Evolutionary conservation across 208 protist genomes (phyloP).

Genomic region (Trypanosoma lewisi): DNA sequence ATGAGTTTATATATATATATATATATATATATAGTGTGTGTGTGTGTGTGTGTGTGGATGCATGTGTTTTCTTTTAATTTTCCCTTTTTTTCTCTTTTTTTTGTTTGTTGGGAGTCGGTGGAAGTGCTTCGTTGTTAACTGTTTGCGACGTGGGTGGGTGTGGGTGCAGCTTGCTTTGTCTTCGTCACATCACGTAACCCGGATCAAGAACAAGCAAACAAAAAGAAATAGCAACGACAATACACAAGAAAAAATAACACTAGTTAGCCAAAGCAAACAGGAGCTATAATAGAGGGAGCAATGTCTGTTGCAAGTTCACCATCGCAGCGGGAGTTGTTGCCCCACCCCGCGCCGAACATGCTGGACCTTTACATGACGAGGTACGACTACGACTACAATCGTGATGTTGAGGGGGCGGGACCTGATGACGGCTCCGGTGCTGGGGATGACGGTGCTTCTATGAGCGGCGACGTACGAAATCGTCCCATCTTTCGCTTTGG

Average conservation of each 20-base stretch:
- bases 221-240: constrained; percentile 1
- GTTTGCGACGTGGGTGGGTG: not conserved
- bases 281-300: not conserved
- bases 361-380: constrained; percentile 77
- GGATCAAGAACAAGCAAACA: not conserved
- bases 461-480: constrained; percentile 80
- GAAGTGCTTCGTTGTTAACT: no score
- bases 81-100: constrained; percentile 2
- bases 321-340: constrained; percentile 27
- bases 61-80: constrained; percentile 3
- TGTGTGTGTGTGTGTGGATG: not conserved
- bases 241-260: not conserved
- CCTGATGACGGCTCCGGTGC: not conserved
- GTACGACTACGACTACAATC: constrained; percentile 90
- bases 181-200: not conserved
- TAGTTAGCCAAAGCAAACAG: no score
- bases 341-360: constrained; percentile 72
- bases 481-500: constrained; percentile 59
- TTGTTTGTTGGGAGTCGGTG: not conserved
- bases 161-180: not conserved
- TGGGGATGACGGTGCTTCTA: constrained; percentile 11
- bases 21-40: constrained; percentile 10
- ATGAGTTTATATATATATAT: not conserved
- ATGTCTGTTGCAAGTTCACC: constrained; percentile 7
- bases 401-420: constrained; percentile 24